Conservation (phyloP, 306 rosid genomes). For the Citrullus mucosospermus region DNA sequence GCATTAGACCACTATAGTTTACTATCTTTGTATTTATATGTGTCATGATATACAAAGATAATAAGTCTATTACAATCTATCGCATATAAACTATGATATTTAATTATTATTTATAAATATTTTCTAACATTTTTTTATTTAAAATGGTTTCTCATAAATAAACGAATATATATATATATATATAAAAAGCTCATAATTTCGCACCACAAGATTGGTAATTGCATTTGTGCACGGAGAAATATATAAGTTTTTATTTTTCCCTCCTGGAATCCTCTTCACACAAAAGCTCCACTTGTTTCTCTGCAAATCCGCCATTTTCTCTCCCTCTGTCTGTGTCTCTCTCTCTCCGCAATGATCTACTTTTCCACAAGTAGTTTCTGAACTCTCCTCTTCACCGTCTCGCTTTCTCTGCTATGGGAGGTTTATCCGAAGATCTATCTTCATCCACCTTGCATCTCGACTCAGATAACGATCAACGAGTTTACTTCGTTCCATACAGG, state of each 20-base stretch:
- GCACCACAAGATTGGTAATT: not conserved
- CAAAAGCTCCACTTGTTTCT: conserved; percentile 40
- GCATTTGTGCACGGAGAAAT: not conserved
- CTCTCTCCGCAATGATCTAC: conserved; percentile 27
- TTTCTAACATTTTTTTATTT: too few species aligned
- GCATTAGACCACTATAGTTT: too few species aligned
- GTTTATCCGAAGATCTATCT: conserved; percentile 48
- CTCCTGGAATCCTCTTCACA: conserved; percentile 37
- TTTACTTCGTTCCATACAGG: conserved; percentile 95
- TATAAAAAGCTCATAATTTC: not conserved
- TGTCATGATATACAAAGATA: too few species aligned
- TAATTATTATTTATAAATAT: too few species aligned
- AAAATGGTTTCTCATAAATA: not conserved
- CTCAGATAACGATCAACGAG: conserved; percentile 50
- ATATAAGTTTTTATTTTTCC: conserved; percentile 25
- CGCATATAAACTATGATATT: too few species aligned
- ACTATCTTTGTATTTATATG: too few species aligned
- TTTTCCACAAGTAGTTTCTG: conserved; percentile 15
- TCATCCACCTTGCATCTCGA: conserved; percentile 33
- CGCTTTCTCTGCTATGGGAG: conserved; percentile 26
- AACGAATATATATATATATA: not conserved
- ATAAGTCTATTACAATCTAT: too few species aligned
- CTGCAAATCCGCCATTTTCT: conserved; percentile 48
- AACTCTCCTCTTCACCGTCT: conserved; percentile 8
- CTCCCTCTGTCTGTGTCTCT: conserved; percentile 11